Evolutionary conservation across 1,139 yeast genomes (phyloP).

Genomic region (Insectozyma bohioensis): DNA sequence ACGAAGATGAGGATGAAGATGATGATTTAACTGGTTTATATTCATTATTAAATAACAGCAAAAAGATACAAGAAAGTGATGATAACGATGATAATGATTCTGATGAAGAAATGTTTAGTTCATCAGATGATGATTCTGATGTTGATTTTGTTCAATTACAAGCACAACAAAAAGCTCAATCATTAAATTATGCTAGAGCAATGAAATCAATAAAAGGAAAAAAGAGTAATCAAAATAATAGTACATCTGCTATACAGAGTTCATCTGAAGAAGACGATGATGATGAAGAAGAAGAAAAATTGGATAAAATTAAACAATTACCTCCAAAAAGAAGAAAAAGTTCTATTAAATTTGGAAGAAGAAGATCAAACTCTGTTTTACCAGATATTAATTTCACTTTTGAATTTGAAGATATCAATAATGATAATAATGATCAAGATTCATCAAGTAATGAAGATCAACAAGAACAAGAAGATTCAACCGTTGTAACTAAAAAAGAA

Average conservation of each 20-base stretch:
- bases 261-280: conserved; percentile 5
- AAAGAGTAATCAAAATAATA: conserved; percentile 15
- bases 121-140: conserved; percentile 63
- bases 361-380: conserved; percentile 40
- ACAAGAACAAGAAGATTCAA: conserved; percentile 10
- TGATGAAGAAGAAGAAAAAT: conserved; percentile 13
- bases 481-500: conserved; percentile 22
- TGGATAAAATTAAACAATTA: conserved; percentile 12
- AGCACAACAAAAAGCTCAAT: conserved; percentile 60
- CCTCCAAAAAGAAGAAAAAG: conserved; percentile 16
- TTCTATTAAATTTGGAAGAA: conserved; percentile 34
- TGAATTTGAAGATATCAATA: conserved; percentile 45
- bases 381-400: conserved; percentile 59
- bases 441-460: conserved; percentile 17
- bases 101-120: conserved; percentile 29
- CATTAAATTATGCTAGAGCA: conserved; percentile 51
- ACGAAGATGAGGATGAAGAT: conserved; percentile 16
- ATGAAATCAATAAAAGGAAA: conserved; percentile 25
- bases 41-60: conserved; percentile 20
- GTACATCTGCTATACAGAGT: conserved; percentile 10
- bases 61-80: conserved; percentile 7
- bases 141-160: conserved; percentile 71
- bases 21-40: conserved; percentile 23
- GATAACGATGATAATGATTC: conserved; percentile 26
- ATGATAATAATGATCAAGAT: too few relatives aligned